Conservation (phyloP, 164 flowering plant genomes). For the Vitis amurensis region DNA sequence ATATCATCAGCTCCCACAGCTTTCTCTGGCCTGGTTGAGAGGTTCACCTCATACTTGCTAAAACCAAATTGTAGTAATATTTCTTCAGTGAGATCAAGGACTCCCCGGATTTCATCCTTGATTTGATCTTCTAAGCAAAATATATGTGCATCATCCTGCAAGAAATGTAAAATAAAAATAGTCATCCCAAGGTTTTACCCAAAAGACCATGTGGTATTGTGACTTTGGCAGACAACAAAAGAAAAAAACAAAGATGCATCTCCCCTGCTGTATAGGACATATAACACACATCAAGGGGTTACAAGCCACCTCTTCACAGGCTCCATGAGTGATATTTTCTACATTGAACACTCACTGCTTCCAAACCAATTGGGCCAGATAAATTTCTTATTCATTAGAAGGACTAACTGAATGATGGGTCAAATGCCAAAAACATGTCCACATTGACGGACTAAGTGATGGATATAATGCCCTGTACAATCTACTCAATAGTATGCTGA, state of each 20-base stretch:
- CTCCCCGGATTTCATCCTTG: slow-evolving; percentile 92
- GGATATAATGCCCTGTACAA: neutral
- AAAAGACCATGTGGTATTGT: no score
- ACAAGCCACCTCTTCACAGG: neutral
- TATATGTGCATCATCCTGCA: slow-evolving; percentile 98
- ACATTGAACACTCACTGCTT: neutral
- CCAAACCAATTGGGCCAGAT: neutral
- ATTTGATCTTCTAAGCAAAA: slow-evolving; percentile 93
- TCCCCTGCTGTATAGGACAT: neutral
- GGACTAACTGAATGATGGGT: neutral
- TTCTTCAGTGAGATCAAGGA: slow-evolving; percentile 89
- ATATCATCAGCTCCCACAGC: slow-evolving; percentile 86
- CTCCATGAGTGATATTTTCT: neutral
- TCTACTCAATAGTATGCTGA: neutral
- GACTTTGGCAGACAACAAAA: no score
- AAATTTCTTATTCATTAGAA: neutral
- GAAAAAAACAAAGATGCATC: no score
- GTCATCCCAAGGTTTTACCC: neutral
- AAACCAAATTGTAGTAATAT: slow-evolving; percentile 88
- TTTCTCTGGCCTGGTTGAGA: slow-evolving; percentile 94
- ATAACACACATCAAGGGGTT: neutral
- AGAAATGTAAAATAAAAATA: slow-evolving; percentile 1
- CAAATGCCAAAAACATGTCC: neutral
- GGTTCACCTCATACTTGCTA: slow-evolving; percentile 83
- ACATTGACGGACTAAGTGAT: neutral